phyloP scores from a whole-genome alignment of 768 basidiomycete species.

The Phaeolepiota aurea region DNA sequence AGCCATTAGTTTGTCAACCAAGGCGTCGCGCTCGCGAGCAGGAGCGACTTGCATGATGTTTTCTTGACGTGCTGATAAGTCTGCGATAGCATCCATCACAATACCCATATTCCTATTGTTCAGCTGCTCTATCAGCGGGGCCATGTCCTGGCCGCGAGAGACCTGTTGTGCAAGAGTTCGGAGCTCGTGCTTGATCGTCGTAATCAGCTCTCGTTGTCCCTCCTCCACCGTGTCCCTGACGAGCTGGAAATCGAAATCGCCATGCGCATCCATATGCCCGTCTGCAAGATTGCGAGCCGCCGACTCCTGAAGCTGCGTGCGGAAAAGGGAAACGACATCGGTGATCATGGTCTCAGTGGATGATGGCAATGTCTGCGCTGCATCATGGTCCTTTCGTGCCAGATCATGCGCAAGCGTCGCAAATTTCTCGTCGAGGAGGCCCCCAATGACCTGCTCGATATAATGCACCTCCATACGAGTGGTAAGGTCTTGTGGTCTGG shows the following conservation, averaged over 20 bases:
- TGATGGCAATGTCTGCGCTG: conserved; percentile 23
- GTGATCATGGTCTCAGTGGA: conserved; percentile 54
- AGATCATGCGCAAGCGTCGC: conserved; percentile 36
- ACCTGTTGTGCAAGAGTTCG: conserved; percentile 36
- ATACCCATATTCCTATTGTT: conserved; percentile 48
- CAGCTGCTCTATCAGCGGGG: conserved; percentile 48
- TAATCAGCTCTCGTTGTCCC: conserved; percentile 53
- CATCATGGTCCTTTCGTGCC: conserved; percentile 15
- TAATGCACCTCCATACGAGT: conserved; percentile 51
- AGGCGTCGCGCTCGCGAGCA: conserved; percentile 45
- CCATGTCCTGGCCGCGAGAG: conserved; percentile 22
- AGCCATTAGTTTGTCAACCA: conserved; percentile 53
- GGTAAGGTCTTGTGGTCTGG: conserved; percentile 38
- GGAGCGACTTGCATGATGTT: conserved; percentile 36
- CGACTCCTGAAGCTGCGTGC: conserved; percentile 58
- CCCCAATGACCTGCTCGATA: conserved; percentile 52
- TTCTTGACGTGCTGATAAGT: conserved; percentile 49
- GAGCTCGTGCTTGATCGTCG: conserved; percentile 53
- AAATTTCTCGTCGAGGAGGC: conserved; percentile 66
- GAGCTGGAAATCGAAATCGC: conserved; percentile 72
- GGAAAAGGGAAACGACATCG: conserved; percentile 62
- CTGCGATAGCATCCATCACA: conserved; percentile 52
- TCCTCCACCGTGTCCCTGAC: conserved; percentile 64
- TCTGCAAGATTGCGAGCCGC: conserved; percentile 50
- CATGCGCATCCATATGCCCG: conserved; percentile 61